Percentiles rank a stretch among this genome's conserved stretches.
phyloP scores from a whole-genome alignment of 495 filamentous ascomycete species.

The Penicillium waksmanii region DNA sequence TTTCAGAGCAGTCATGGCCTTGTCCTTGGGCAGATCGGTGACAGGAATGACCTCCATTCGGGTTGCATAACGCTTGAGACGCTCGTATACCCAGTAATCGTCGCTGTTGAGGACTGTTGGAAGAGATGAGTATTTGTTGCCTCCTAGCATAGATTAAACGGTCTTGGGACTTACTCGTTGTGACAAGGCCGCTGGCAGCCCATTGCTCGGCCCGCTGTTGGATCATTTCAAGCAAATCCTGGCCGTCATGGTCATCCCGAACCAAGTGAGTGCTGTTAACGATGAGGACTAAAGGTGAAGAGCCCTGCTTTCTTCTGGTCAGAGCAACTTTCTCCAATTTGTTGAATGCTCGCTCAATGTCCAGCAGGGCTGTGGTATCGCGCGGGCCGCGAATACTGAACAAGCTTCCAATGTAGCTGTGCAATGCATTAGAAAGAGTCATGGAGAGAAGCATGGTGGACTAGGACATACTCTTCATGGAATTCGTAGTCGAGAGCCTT shows the following conservation, averaged over 20 bases:
- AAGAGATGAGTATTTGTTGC: too few relatives aligned
- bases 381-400: constrained; percentile 93
- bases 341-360: constrained; percentile 96
- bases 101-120: constrained; percentile 80
- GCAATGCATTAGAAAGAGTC: constrained; percentile 28
- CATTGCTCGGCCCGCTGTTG: constrained; percentile 96
- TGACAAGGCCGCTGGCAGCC: constrained; percentile 87
- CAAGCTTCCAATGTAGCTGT: constrained; percentile 91
- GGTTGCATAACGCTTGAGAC: constrained; percentile 85
- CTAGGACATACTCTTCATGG: constrained; percentile 56
- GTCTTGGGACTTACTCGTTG: constrained; percentile 54
- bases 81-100: constrained; percentile 98
- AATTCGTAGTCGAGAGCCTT: constrained; percentile 96
- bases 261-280: constrained; percentile 91
- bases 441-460: neutral
- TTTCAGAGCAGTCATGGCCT: constrained; percentile 73
- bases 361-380: constrained; percentile 85
- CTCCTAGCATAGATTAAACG: neutral
- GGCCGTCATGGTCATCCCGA: constrained; percentile 86
- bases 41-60: constrained; percentile 90
- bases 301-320: constrained; percentile 58
- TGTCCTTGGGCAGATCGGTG: constrained; percentile 73
- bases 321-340: constrained; percentile 96
- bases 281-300: constrained; percentile 77
- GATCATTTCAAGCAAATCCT: constrained; percentile 88